Percentiles rank a stretch among this genome's conserved stretches.
These are phyloP conservation scores for Viola odorata DNA, from an alignment of 345 rosid species.

Conservation along the genomic window DNA sequence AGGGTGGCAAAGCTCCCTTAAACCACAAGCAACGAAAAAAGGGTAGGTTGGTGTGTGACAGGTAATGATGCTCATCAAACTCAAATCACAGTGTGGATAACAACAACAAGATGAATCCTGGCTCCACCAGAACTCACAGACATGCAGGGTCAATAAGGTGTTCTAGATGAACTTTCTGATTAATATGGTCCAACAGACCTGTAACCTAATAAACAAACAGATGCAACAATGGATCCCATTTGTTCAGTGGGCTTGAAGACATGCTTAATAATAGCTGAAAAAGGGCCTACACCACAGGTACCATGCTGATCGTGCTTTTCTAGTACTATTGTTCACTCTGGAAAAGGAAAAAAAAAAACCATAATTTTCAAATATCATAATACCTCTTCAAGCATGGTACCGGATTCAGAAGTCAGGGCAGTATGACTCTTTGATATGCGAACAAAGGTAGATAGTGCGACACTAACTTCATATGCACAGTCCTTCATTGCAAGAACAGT, in stretches of 20 bases:
- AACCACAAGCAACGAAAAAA: too few relatives aligned
- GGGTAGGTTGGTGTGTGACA: too few relatives aligned
- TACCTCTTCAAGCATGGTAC: constrained; percentile 98
- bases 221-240: too few relatives aligned
- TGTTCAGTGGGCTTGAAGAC: background rate
- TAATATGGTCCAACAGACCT: too few relatives aligned
- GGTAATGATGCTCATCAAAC: too few relatives aligned
- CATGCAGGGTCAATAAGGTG: too few relatives aligned
- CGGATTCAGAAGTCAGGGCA: constrained; percentile 90
- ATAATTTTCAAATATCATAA: constrained; percentile 1
- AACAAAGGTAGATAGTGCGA: constrained; percentile 65
- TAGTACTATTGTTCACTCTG: background rate
- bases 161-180: too few relatives aligned
- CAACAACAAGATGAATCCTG: too few relatives aligned
- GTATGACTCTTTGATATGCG: constrained; percentile 73
- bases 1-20: too few relatives aligned
- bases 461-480: constrained; percentile 76
- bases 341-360: background rate
- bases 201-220: too few relatives aligned
- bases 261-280: background rate
- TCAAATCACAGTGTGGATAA: too few relatives aligned
- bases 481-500: constrained; percentile 84
- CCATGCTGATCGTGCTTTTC: background rate
- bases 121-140: too few relatives aligned
- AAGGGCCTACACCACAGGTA: background rate